Base-by-base conservation (phyloP, 2,329 filamentous ascomycete species). In the Mariannaea sp. region DNA sequence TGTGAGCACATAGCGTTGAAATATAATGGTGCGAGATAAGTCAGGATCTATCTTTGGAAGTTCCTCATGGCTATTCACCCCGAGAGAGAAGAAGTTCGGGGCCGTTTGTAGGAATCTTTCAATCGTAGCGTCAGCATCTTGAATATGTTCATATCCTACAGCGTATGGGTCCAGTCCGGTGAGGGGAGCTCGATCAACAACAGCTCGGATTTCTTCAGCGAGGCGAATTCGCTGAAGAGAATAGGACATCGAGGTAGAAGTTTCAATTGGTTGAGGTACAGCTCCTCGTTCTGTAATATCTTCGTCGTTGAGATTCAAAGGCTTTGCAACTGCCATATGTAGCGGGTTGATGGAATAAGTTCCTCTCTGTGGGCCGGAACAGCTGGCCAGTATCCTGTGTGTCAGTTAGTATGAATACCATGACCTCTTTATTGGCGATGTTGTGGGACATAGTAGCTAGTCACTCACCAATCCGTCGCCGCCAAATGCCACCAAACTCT, bases 401-500 rank as follows among this genome's bases (percentile, higher is more conserved):
- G 6, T 17, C 10, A 24, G 22, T 24, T 8, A 24, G 22, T 24
- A 5, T 24, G 5, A 8, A 24, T 24, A 8, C 22, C 22, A 5
- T 17, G 10, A 49, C 63, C n/a, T 59, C 42, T 17, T 26, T 22
- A 10, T 41, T 40, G 24, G 35, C 4, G 3, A 7, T 7, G 27
- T 16, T 7, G 12, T n/a, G 7, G 7, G 12, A 3, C 9, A n/a
- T 7, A 7, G 38, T 5, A 10, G 14, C 12, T 17, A 7, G 17
- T 2, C 7, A 33, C 65, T 56, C 55, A 73, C 75, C 73, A 75
- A 55, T 78, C 75, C 2, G 70, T 71, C 1, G 70, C 65, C 8
- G 68, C 68, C 7, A 78, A 63, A 54, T 75, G 73, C 75, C 75
- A 78, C 75, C 75, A 78, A 5, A 76, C 56, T 32, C 75, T 67